Base-by-base conservation (phyloP, 495 filamentous ascomycete species). In the Penicillium bovifimosum region DNA sequence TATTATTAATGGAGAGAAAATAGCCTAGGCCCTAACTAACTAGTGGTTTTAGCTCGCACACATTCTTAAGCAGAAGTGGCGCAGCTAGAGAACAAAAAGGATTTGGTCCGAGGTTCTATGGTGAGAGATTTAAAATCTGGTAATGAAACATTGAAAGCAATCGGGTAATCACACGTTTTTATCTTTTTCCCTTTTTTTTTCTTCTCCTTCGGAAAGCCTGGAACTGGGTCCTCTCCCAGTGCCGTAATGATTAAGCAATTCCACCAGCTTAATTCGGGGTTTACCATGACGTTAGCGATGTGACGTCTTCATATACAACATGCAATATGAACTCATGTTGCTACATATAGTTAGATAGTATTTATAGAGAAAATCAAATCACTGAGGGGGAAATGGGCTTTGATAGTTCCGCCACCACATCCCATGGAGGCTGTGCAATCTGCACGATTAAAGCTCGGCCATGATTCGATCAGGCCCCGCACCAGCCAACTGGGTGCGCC, bases 381-480 rank as follows among this genome's bases (percentile, higher is more conserved):
- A n/a, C n/a, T n/a, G n/a, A n/a, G n/a, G 20, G 20, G 20, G 4
- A 24, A 24, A 24, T 24, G 20, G 20, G 38, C 28, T 40, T 50
- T 55, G 47, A 51, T 41, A 43, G 26, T 43, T 32, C 54, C 55
- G 55, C 55, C 55, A 58, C 55, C 20, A 47, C 38, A 36, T 38
- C 52, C 14, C 2, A 33, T 39, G 47, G 31, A 63, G 60, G 60
- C 60, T 63, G 60, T 63, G 60, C 60, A 58, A 16, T 20, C 50
- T 42, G 33, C 50, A 53, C 35, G 33, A 14, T 47, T 18, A 38
- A 9, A 11, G 9, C 24, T 29, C 33, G 10, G 20, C 20, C 20
- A 2, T 63, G 58, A 63, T 63, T 63, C 51, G 60, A 61, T 47
- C 50, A 39, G 50, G 51, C 60, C 60, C 60, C 60, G 53, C 56